A percentile compares a stretch with the other conserved stretches of the same genome.
phyloP scores from a whole-genome alignment of 176 grass and related monocot genomes.

The Pharus latifolius region DNA sequence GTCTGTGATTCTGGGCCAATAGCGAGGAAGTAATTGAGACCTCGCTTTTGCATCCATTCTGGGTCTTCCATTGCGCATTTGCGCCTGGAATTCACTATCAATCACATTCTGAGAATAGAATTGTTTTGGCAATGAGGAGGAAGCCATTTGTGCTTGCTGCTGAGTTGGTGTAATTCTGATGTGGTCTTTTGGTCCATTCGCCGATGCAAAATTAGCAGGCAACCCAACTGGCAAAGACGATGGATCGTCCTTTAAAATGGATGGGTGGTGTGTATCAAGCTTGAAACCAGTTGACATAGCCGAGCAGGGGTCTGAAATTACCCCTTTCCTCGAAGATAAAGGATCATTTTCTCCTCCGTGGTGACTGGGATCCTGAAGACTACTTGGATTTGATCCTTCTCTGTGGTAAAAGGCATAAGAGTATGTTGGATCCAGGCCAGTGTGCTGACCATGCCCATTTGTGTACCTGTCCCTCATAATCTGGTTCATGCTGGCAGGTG shows the following conservation, averaged over 20 bases:
- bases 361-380: constrained; percentile 38
- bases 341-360: constrained; percentile 50
- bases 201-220: constrained; percentile 30
- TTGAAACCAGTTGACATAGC: constrained; percentile 36
- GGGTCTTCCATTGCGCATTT: constrained; percentile 71
- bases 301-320: constrained; percentile 38
- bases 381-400: constrained; percentile 63
- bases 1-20: constrained; percentile 98
- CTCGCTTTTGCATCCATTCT: constrained; percentile 67
- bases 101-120: constrained; percentile 41
- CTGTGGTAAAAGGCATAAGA: constrained; percentile 55
- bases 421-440: constrained; percentile 50
- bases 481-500: constrained; percentile 39
- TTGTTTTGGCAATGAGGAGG: constrained; percentile 46
- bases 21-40: constrained; percentile 80
- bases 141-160: constrained; percentile 32
- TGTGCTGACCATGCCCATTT: constrained; percentile 48
- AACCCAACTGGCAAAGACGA: constrained; percentile 30
- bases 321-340: constrained; percentile 50
- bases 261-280: constrained; percentile 35
- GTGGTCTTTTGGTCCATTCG: constrained; percentile 48
- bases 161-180: constrained; percentile 30
- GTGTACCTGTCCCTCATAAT: constrained; percentile 64
- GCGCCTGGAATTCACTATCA: constrained; percentile 38
- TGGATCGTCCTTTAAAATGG: constrained; percentile 40